Conservation (phyloP, 371 early-diverging fungal species). For the Mortierella sp. region DNA sequence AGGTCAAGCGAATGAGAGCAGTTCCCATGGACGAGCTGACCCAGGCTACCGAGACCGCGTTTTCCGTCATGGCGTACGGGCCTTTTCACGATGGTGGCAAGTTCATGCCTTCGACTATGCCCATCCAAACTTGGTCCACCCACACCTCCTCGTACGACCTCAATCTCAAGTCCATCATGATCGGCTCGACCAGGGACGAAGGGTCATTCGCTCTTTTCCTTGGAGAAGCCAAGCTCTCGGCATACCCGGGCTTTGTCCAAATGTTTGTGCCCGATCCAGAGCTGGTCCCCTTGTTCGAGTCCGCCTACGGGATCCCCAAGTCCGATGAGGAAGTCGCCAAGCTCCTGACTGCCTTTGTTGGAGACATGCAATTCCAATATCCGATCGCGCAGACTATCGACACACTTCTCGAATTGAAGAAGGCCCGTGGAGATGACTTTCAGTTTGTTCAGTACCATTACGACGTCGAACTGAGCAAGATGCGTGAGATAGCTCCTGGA, state of each 20-base stretch:
- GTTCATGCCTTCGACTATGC: constrained; percentile 8
- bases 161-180: constrained; percentile 27
- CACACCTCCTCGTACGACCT: constrained; percentile 23
- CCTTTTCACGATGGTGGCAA: constrained; percentile 19
- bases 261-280: constrained; percentile 13
- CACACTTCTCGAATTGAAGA: not conserved
- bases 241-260: constrained; percentile 21
- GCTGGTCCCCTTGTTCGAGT: constrained; percentile 8
- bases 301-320: constrained; percentile 26
- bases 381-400: not conserved
- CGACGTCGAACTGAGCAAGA: constrained; percentile 5
- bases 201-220: constrained; percentile 9
- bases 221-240: not conserved
- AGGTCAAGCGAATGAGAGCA: constrained; percentile 22
- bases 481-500: not conserved
- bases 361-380: not conserved
- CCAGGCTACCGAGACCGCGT: not conserved
- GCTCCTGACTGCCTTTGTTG: not conserved
- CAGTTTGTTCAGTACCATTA: not conserved
- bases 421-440: not conserved
- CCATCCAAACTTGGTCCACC: not conserved
- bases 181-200: constrained; percentile 32
- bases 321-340: constrained; percentile 14
- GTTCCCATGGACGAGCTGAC: constrained; percentile 12
- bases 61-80: not conserved